These are phyloP conservation scores for Candida sanyaensis DNA, from an alignment of 1,139 yeast species.

Conservation along the genomic window DNA sequence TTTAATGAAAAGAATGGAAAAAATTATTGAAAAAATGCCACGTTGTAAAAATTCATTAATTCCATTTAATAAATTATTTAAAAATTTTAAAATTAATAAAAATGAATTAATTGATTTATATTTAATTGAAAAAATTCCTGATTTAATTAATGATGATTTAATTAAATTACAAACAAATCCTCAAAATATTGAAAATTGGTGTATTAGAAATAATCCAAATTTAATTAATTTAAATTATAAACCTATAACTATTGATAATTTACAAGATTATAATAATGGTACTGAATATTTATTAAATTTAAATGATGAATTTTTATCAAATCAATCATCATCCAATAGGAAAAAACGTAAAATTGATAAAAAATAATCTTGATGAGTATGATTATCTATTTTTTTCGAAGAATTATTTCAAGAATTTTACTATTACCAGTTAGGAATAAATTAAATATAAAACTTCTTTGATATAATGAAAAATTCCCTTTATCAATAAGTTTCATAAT, in stretches of 20 bases:
- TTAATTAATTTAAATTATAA: slow-evolving; percentile 36
- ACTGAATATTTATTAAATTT: slow-evolving; percentile 14
- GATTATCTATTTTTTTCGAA: slow-evolving; percentile 25
- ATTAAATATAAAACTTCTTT: slow-evolving; percentile 69
- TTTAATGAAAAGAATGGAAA: slow-evolving; percentile 23
- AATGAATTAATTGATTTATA: slow-evolving; percentile 18
- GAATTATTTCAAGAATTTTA: slow-evolving; percentile 54
- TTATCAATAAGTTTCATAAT: slow-evolving; percentile 64
- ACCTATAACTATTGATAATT: slow-evolving; percentile 28
- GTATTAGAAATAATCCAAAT: slow-evolving; percentile 38
- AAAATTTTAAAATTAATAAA: slow-evolving; percentile 8
- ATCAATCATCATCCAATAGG: slow-evolving; percentile 2
- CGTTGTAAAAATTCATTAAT: slow-evolving; percentile 18
- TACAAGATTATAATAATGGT: slow-evolving; percentile 16
- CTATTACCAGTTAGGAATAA: slow-evolving; percentile 55
- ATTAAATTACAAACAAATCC: slow-evolving; percentile 39
- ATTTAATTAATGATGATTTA: slow-evolving; percentile 40
- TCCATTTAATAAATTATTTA: slow-evolving; percentile 16
- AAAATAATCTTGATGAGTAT: slow-evolving; percentile 26
- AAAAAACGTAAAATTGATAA: slow-evolving; percentile 2
- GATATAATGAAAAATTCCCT: slow-evolving; percentile 65
- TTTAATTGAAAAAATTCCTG: slow-evolving; percentile 37
- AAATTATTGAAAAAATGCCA: slow-evolving; percentile 25
- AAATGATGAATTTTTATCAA: slow-evolving; percentile 10
- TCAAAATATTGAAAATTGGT: slow-evolving; percentile 41